Conservation (phyloP, 2,329 filamentous ascomycete species). For the Fusarium sp. region DNA sequence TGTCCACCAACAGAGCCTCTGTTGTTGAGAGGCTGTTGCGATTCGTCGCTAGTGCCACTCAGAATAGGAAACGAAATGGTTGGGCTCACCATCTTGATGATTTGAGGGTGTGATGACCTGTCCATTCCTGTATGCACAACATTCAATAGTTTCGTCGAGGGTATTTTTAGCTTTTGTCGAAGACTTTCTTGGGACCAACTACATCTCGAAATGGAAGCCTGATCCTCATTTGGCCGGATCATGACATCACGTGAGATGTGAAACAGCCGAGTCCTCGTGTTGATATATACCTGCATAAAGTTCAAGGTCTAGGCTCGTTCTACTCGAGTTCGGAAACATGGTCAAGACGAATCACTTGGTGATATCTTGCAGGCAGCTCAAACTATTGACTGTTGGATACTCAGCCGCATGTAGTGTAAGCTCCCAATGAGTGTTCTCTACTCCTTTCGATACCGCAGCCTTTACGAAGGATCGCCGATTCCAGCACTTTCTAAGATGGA, state of each 20-base stretch:
- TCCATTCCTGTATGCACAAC: not conserved
- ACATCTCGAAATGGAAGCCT: not conserved
- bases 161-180: constrained; percentile 3
- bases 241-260: not conserved
- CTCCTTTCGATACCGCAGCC: not conserved
- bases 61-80: not conserved
- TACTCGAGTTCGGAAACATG: too few species aligned
- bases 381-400: not conserved
- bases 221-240: not conserved
- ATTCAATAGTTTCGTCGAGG: not conserved
- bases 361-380: too few species aligned
- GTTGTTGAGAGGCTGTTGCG: not conserved
- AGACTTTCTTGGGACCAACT: not conserved
- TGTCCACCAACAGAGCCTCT: not conserved
- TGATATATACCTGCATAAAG: not conserved
- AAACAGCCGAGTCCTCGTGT: constrained; percentile 2
- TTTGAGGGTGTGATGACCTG: not conserved
- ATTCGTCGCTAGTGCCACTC: not conserved
- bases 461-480: not conserved
- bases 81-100: not conserved
- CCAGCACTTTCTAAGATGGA: too few species aligned
- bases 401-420: not conserved
- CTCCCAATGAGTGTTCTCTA: not conserved
- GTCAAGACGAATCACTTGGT: too few species aligned
- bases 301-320: not conserved